phyloP scores from a whole-genome alignment of 2,329 filamentous ascomycete genomes.

The Alternaria arborescens region DNA sequence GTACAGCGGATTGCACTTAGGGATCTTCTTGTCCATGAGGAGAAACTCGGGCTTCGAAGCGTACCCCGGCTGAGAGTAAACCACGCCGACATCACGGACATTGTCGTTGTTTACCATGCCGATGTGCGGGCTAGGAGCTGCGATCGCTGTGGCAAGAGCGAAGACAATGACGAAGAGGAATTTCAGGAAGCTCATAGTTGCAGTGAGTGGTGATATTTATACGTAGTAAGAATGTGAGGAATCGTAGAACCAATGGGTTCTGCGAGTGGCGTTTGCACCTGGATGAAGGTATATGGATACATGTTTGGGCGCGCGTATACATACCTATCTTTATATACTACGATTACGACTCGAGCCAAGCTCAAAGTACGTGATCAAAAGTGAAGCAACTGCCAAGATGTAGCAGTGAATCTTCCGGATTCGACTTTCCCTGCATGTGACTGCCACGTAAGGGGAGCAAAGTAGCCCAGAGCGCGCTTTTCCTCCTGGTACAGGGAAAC shows the following conservation, averaged over 20 bases:
- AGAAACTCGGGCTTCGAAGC: constrained; percentile 17
- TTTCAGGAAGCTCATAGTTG: neutral
- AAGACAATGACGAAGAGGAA: neutral
- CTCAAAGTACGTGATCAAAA: neutral
- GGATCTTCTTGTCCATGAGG: constrained; percentile 17
- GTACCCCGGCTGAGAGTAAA: constrained; percentile 21
- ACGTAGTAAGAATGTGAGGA: neutral
- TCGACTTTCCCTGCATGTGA: neutral
- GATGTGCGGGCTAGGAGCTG: constrained; percentile 21
- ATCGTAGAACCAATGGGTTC: too few relatives aligned
- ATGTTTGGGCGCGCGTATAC: neutral
- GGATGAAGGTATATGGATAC: neutral
- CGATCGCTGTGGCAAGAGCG: neutral
- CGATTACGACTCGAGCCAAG: neutral
- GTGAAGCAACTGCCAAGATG: neutral
- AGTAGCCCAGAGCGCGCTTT: neutral
- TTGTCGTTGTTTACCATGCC: constrained; percentile 30
- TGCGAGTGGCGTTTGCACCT: too few relatives aligned
- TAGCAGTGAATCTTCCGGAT: neutral
- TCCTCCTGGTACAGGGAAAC: neutral
- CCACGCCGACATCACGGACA: constrained; percentile 28
- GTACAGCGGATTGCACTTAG: constrained; percentile 22
- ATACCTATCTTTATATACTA: neutral
- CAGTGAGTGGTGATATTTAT: neutral
- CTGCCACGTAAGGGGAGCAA: neutral